A percentile compares a stretch with the other conserved stretches of the same genome.
phyloP scores from a whole-genome alignment of 208 protist species.

The Trypanosoma melophagium region DNA sequence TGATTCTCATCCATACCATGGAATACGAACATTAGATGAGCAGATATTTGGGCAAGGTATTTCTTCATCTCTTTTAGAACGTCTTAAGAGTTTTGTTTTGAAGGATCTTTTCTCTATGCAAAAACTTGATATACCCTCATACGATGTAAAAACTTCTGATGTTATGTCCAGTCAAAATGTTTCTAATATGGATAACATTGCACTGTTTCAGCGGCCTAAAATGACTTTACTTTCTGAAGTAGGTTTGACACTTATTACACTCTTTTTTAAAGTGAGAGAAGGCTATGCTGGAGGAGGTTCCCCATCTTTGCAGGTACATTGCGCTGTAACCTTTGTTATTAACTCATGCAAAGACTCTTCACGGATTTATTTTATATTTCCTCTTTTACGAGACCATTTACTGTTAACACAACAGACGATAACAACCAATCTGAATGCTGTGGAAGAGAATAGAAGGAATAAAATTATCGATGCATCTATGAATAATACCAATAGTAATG shows the following conservation, averaged over 20 bases:
- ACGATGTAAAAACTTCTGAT: not conserved
- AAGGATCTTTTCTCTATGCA: slow-evolving; percentile 15
- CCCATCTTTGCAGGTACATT: not conserved
- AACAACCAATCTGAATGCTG: not conserved
- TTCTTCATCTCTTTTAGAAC: not conserved
- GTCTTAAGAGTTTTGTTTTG: not conserved
- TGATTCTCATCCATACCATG: not conserved
- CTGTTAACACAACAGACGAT: not conserved
- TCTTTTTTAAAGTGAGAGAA: not conserved
- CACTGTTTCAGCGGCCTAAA: not conserved
- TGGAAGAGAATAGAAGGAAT: too few relatives aligned
- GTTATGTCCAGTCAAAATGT: not conserved
- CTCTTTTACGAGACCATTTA: not conserved
- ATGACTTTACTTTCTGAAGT: slow-evolving; percentile 1
- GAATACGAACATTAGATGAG: slow-evolving; percentile 2
- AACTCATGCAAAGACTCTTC: not conserved
- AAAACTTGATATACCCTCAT: not conserved
- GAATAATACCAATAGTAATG: too few relatives aligned
- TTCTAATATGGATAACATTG: not conserved
- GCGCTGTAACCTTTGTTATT: not conserved
- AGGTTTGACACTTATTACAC: not conserved
- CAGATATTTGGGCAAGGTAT: not conserved
- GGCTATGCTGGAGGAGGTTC: not conserved
- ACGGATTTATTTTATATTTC: slow-evolving; percentile 7
- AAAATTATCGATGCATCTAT: too few relatives aligned